phyloP scores from a whole-genome alignment of 495 filamentous ascomycete species.

The Penicillium pancosmium region DNA sequence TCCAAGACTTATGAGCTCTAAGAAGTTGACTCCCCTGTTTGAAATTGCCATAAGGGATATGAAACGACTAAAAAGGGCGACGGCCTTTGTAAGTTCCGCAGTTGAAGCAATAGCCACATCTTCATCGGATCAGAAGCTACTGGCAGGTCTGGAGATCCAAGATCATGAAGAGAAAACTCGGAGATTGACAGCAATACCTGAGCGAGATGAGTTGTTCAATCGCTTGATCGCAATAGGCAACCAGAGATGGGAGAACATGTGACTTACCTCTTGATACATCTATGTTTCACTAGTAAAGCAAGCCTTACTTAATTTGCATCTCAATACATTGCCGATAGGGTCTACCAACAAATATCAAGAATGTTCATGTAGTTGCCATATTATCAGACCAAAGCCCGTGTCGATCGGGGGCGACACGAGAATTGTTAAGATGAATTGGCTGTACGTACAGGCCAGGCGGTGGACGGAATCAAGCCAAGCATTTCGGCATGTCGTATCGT shows the following conservation, averaged over 20 bases:
- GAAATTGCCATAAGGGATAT: conserved; percentile 6
- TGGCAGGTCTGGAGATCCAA: conserved; percentile 6
- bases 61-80: not conserved
- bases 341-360: too few relatives aligned
- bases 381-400: too few relatives aligned
- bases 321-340: too few relatives aligned
- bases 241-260: conserved; percentile 68
- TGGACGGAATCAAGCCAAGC: too few relatives aligned
- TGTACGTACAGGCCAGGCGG: too few relatives aligned
- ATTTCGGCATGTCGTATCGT: too few relatives aligned
- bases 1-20: conserved; percentile 1
- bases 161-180: conserved; percentile 5
- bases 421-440: too few relatives aligned
- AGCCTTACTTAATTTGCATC: too few relatives aligned
- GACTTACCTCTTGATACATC: not conserved
- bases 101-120: conserved; percentile 3
- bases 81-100: conserved; percentile 2
- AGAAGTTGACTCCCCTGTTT: not conserved
- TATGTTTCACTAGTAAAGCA: too few relatives aligned
- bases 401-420: too few relatives aligned
- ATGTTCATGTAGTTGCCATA: too few relatives aligned
- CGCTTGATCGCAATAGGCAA: conserved; percentile 68
- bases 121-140: conserved; percentile 6
- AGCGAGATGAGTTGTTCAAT: conserved; percentile 78
- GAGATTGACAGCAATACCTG: conserved; percentile 61